phyloP scores from a whole-genome alignment of 2,329 filamentous ascomycete species.

The Diaporthe sp. region DNA sequence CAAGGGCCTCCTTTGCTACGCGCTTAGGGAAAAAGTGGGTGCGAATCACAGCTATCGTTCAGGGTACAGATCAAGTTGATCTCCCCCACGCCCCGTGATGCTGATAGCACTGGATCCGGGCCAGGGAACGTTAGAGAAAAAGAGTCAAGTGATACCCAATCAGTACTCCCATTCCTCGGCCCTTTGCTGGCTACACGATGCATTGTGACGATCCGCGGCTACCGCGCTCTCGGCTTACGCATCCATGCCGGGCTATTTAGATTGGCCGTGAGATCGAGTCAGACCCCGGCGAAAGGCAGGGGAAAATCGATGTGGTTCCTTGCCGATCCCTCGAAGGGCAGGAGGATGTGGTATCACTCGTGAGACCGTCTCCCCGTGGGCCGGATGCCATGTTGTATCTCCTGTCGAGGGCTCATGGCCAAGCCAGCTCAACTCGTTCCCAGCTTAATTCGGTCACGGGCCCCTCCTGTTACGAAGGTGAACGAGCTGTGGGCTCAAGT shows the following conservation, averaged over 20 bases:
- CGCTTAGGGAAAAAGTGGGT: neutral
- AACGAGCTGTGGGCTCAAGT: neutral
- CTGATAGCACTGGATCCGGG: neutral
- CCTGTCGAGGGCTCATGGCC: neutral
- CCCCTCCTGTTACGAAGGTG: no score
- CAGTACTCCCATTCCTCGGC: neutral
- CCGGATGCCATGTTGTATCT: neutral
- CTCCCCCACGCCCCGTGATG: neutral
- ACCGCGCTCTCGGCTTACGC: conserved; percentile 4
- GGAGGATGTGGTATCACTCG: neutral
- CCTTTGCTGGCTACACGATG: neutral
- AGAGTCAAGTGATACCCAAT: conserved; percentile 13
- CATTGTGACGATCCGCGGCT: conserved; percentile 14
- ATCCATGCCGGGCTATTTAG: conserved; percentile 1
- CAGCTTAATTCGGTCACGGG: neutral
- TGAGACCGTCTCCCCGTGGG: neutral
- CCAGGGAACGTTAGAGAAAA: neutral
- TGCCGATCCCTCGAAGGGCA: neutral
- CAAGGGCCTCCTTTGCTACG: neutral
- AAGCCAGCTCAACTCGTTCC: no score
- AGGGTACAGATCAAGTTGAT: neutral
- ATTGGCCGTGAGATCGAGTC: conserved; percentile 29
- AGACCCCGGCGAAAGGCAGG: conserved; percentile 2
- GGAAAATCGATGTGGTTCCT: neutral
- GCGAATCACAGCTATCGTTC: neutral